These are phyloP conservation scores for Hymenoscyphus albidus DNA, from an alignment of 2,329 filamentous ascomycete genomes.

Conservation along the genomic window DNA sequence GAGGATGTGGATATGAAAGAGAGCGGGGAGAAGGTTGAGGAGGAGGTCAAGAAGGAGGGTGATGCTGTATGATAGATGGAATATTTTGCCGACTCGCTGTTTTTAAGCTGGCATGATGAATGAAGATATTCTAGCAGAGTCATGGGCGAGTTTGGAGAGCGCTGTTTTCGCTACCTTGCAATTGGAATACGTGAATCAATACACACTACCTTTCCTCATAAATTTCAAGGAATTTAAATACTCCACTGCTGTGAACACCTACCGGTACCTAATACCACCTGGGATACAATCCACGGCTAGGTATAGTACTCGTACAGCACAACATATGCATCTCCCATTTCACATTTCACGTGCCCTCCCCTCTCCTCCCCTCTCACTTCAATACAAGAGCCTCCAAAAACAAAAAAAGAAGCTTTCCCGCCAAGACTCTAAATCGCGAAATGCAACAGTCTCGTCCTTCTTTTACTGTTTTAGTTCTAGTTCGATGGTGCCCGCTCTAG, in stretches of 20 bases:
- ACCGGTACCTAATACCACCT: too few species aligned
- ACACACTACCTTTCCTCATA: too few species aligned
- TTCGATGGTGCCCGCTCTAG: not conserved
- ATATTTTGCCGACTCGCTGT: too few species aligned
- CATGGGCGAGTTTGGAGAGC: too few species aligned
- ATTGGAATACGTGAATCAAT: too few species aligned
- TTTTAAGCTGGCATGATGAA: not conserved
- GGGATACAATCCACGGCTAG: too few species aligned
- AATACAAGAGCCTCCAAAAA: not conserved
- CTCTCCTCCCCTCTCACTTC: not conserved
- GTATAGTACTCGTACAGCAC: too few species aligned
- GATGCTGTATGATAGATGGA: slow-evolving; percentile 19
- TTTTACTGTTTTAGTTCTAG: not conserved
- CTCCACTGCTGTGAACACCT: too few species aligned
- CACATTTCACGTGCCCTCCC: not conserved
- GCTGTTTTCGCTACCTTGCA: too few species aligned
- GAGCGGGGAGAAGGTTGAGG: slow-evolving; percentile 23
- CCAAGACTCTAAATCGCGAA: slow-evolving; percentile 22
- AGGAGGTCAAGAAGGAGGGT: slow-evolving; percentile 21
- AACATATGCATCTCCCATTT: too few species aligned
- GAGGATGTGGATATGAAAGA: slow-evolving; percentile 20
- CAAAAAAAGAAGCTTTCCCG: not conserved
- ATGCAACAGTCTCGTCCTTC: slow-evolving; percentile 15
- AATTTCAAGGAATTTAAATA: too few species aligned
- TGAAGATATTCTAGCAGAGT: not conserved